Evolutionary conservation across 805 yeast species (phyloP), one percentile per base, ranked within the genome.

Genomic region (Cyberlindnera petersonii): DNA sequence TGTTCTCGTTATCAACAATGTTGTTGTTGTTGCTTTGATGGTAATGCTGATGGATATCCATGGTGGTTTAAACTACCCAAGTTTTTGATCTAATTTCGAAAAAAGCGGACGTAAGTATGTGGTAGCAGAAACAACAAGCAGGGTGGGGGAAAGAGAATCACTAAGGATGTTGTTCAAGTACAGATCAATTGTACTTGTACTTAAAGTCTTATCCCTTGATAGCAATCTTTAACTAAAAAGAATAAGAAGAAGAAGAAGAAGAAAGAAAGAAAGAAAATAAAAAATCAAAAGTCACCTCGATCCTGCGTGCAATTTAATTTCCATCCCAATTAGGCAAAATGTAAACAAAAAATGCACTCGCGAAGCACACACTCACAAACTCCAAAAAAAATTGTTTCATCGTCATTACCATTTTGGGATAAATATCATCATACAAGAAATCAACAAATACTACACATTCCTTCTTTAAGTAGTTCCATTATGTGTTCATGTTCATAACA

Each of bases 1-100:
- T 47, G 35, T 53, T 53, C 42, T 52, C 56, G 32, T 53, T 56
- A 17, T 48, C 51, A 19, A 31, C n/a, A 19, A 31, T 31, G 33
- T 31, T n/a, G n/a, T n/a, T n/a, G n/a, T n/a, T n/a, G n/a, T n/a
- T n/a, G n/a, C n/a, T n/a, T n/a, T n/a, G n/a, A n/a, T n/a, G n/a
- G n/a, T n/a, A n/a, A n/a, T n/a, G n/a, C n/a, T n/a, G 33, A 13
- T 31, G 33, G 22, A 31, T 26, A 14, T 31, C 33, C 33, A 31
- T 31, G 13, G n/a, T n/a, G n/a, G n/a, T n/a, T n/a, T n/a, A n/a
- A n/a, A n/a, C n/a, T n/a, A n/a, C n/a, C n/a, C n/a, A n/a, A n/a
- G n/a, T n/a, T n/a, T n/a, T n/a, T n/a, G n/a, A n/a, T n/a, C n/a
- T n/a, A n/a, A n/a, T n/a, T n/a, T n/a, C n/a, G n/a, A n/a, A n/a